Conservation (phyloP, 1,139 yeast species). For the Geotrichum citri-aurantii region DNA sequence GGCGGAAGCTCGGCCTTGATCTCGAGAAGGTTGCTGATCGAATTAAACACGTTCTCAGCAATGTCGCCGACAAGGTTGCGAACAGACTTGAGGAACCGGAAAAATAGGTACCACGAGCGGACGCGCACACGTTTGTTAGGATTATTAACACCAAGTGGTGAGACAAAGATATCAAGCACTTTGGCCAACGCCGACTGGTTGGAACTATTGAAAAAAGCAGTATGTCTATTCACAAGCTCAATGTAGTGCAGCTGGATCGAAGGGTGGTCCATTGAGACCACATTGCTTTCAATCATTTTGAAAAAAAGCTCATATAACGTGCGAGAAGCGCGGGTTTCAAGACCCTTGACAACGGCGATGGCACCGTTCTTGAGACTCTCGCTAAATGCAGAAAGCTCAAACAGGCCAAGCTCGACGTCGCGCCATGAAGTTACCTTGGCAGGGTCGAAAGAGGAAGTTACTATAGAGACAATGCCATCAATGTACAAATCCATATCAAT, state of each 20-base stretch:
- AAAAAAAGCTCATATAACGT: slow-evolving; percentile 47
- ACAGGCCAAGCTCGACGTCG: slow-evolving; percentile 77
- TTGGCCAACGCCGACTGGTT: slow-evolving; percentile 49
- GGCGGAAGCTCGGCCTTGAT: slow-evolving; percentile 55
- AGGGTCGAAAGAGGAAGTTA: slow-evolving; percentile 50
- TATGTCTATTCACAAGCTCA: slow-evolving; percentile 78
- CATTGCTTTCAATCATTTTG: slow-evolving; percentile 56
- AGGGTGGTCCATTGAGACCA: slow-evolving; percentile 53
- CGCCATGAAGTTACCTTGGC: slow-evolving; percentile 50
- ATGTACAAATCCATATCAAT: slow-evolving; percentile 68
- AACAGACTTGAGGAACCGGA: slow-evolving; percentile 71
- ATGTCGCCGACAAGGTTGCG: slow-evolving; percentile 52
- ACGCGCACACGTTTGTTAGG: slow-evolving; percentile 55
- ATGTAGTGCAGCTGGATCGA: slow-evolving; percentile 72
- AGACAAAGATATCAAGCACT: slow-evolving; percentile 70
- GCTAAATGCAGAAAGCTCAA: slow-evolving; percentile 68
- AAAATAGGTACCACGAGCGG: slow-evolving; percentile 86
- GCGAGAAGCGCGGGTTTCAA: slow-evolving; percentile 28
- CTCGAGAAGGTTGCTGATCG: slow-evolving; percentile 48
- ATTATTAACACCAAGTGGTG: slow-evolving; percentile 76
- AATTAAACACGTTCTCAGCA: slow-evolving; percentile 46
- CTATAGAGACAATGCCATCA: slow-evolving; percentile 61
- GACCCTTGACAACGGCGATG: slow-evolving; percentile 59
- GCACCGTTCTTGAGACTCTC: slow-evolving; percentile 73
- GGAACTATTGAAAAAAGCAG: slow-evolving; percentile 52